phyloP scores from a whole-genome alignment of 1,284 basidiomycete species.

The Tetrapyrgos nigripes region DNA sequence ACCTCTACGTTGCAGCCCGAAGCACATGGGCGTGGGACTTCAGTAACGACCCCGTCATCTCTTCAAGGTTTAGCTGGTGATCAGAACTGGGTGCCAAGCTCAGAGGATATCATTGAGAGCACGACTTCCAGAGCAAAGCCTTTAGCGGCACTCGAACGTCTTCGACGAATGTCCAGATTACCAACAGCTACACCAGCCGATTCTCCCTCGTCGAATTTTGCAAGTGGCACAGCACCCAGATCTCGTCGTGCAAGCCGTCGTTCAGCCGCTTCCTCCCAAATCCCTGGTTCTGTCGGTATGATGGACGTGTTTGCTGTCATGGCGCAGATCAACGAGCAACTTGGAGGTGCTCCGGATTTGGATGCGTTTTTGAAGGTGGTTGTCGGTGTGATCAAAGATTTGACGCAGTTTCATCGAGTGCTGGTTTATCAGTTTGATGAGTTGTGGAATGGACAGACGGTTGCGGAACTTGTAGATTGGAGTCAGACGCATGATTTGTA shows the following conservation, averaged over 20 bases:
- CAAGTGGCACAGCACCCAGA: slow-evolving; percentile 10
- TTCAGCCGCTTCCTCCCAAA: slow-evolving; percentile 20
- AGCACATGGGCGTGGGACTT: background rate
- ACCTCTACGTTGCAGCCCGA: background rate
- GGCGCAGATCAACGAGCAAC: slow-evolving; percentile 87
- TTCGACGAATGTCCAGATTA: slow-evolving; percentile 55
- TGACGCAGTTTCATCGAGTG: slow-evolving; percentile 88
- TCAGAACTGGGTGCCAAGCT: slow-evolving; percentile 53
- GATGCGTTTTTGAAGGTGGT: slow-evolving; percentile 80
- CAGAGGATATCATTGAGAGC: slow-evolving; percentile 75
- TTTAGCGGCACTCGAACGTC: slow-evolving; percentile 74
- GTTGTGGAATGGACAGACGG: slow-evolving; percentile 77
- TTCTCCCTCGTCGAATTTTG: background rate
- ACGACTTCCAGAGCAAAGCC: slow-evolving; percentile 80
- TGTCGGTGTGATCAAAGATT: slow-evolving; percentile 83
- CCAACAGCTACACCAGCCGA: background rate
- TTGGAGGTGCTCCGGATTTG: slow-evolving; percentile 74
- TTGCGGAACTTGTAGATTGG: slow-evolving; percentile 88
- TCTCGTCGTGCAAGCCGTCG: background rate
- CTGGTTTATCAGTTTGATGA: slow-evolving; percentile 89
- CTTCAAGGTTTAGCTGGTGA: slow-evolving; percentile 40
- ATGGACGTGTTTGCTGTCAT: slow-evolving; percentile 87
- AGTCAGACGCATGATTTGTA: slow-evolving; percentile 82
- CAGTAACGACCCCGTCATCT: background rate
- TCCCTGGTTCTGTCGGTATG: slow-evolving; percentile 58